Evolutionary conservation across 805 yeast species (phyloP).

Genomic region (Ogataea chonburiensis): DNA sequence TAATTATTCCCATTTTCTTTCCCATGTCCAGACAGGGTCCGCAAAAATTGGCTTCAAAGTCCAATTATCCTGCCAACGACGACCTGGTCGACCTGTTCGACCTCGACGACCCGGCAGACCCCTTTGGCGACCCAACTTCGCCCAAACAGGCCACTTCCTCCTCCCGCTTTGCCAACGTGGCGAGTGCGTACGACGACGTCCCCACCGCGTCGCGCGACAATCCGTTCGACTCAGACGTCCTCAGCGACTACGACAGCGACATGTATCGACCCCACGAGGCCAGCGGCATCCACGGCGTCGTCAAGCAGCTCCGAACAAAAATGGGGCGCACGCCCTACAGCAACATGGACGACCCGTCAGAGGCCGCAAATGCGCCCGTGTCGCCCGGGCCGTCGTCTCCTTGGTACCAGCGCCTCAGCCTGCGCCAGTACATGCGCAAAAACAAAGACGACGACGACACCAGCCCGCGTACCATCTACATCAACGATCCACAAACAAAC

Average conservation of each 20-base stretch:
- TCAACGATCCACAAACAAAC: slow-evolving; percentile 64
- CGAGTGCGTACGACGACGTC: slow-evolving; percentile 5
- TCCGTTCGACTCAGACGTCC: slow-evolving; percentile 13
- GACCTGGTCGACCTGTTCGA: slow-evolving; percentile 10
- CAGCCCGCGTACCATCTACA: slow-evolving; percentile 62
- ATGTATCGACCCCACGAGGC: slow-evolving; percentile 3
- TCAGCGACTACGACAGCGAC: slow-evolving; percentile 11
- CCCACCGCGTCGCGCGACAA: slow-evolving; percentile 7
- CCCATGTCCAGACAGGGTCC: slow-evolving; percentile 9
- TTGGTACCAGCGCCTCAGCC: not conserved
- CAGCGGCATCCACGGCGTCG: slow-evolving; percentile 31
- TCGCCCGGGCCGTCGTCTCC: not conserved
- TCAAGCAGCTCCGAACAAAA: slow-evolving; percentile 28
- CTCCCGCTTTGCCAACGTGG: slow-evolving; percentile 7
- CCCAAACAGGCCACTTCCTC: not conserved
- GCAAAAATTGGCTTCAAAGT: slow-evolving; percentile 1
- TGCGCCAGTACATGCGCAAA: slow-evolving; percentile 25
- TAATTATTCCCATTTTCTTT: slow-evolving; percentile 2
- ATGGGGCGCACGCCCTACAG: slow-evolving; percentile 29
- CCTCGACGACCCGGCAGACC: slow-evolving; percentile 9
- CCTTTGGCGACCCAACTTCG: slow-evolving; percentile 9
- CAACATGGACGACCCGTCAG: slow-evolving; percentile 17
- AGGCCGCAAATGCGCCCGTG: not conserved
- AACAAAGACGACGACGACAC: slow-evolving; percentile 21
- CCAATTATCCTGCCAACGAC: slow-evolving; percentile 4